Percentiles rank a stretch among this genome's conserved stretches.
These are phyloP conservation scores for Lactarius sp. DNA, from an alignment of 768 basidiomycete genomes.

Conservation along the genomic window DNA sequence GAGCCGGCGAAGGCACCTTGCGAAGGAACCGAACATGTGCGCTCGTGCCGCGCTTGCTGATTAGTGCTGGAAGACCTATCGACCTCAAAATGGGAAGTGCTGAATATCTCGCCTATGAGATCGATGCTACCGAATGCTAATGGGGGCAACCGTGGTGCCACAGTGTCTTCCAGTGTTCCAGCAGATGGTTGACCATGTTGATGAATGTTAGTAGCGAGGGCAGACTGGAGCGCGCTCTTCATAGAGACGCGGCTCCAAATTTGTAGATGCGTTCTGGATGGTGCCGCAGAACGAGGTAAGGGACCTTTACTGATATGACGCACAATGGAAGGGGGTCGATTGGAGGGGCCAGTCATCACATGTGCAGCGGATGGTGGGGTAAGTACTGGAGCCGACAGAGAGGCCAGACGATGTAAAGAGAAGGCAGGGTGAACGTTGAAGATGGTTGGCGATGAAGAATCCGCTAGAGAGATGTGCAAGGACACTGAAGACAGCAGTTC, in stretches of 20 bases:
- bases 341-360: conserved; percentile 14
- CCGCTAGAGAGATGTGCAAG: conserved; percentile 37
- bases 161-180: not conserved
- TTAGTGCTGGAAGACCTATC: conserved; percentile 3
- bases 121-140: conserved; percentile 20
- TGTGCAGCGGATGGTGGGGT: conserved; percentile 26
- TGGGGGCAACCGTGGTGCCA: conserved; percentile 23
- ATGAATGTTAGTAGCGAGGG: conserved; percentile 23
- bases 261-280: conserved; percentile 20
- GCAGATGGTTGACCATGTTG: conserved; percentile 5
- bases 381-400: conserved; percentile 19
- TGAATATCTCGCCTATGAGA: conserved; percentile 26
- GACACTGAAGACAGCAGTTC: conserved; percentile 53
- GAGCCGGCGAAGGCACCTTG: conserved; percentile 1
- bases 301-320: not conserved
- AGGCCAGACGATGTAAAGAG: conserved; percentile 40
- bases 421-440: conserved; percentile 44
- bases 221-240: conserved; percentile 25
- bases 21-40: conserved; percentile 23
- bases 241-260: conserved; percentile 25
- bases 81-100: conserved; percentile 14
- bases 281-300: conserved; percentile 9
- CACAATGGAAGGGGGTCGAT: conserved; percentile 3
- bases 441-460: conserved; percentile 38
- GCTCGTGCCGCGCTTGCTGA: conserved; percentile 19